phyloP scores from a whole-genome alignment of 2,329 filamentous ascomycete genomes.

The Penicillium digitatum region DNA sequence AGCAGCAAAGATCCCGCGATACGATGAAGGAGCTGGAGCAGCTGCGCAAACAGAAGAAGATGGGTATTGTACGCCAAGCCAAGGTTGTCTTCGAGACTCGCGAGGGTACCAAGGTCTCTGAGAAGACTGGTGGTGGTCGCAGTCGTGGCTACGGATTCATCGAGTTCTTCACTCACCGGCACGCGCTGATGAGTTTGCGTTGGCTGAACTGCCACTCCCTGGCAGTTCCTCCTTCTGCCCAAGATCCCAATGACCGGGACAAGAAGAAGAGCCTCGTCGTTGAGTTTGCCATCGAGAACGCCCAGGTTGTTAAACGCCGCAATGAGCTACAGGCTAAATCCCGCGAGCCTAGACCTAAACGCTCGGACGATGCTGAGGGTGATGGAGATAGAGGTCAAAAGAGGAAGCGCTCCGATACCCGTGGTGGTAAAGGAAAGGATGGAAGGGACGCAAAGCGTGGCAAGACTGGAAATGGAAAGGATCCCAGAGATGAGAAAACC shows the following conservation, averaged over 20 bases:
- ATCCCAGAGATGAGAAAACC: slow-evolving; percentile 21
- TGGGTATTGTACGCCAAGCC: slow-evolving; percentile 83
- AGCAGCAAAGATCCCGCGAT: slow-evolving; percentile 72
- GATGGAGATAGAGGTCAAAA: slow-evolving; percentile 30
- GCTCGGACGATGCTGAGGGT: slow-evolving; percentile 28
- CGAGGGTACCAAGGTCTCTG: slow-evolving; percentile 77
- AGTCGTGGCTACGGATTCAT: slow-evolving; percentile 96
- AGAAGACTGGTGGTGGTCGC: slow-evolving; percentile 71
- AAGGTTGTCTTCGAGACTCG: slow-evolving; percentile 91
- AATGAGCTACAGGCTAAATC: slow-evolving; percentile 34
- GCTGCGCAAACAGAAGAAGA: slow-evolving; percentile 73
- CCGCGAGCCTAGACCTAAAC: slow-evolving; percentile 22
- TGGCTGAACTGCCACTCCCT: slow-evolving; percentile 81
- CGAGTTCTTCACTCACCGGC: slow-evolving; percentile 90
- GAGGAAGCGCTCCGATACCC: slow-evolving; percentile 31
- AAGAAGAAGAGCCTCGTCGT: slow-evolving; percentile 87
- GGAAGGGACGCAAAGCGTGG: slow-evolving; percentile 29
- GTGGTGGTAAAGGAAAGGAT: slow-evolving; percentile 15
- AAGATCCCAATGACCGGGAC: slow-evolving; percentile 50
- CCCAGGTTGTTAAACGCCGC: slow-evolving; percentile 83
- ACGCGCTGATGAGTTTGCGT: slow-evolving; percentile 87
- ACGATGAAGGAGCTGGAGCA: slow-evolving; percentile 77
- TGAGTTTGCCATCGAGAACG: slow-evolving; percentile 97
- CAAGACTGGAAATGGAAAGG: slow-evolving; percentile 1
- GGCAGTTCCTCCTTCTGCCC: slow-evolving; percentile 33